Base-by-base conservation (phyloP, 805 yeast species). In the Ogataea methylovora region DNA sequence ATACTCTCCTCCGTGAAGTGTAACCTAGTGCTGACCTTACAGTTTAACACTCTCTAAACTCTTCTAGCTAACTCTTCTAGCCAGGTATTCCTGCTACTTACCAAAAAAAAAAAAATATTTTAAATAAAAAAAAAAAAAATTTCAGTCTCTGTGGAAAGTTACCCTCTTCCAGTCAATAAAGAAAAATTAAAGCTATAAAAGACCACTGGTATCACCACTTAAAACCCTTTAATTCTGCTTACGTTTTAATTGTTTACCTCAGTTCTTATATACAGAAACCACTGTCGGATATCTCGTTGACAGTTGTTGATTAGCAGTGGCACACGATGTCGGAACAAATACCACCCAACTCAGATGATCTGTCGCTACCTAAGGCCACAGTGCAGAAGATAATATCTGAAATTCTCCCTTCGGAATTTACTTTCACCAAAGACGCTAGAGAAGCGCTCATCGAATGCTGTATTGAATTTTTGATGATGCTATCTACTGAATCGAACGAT, bases 361-460 rank as follows among this genome's bases (percentile, higher is more conserved):
- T 60, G 14, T 56, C 65, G 10, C 46, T 60, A 23, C 65, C 65
- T 3, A 58, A 60, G 44, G 98, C 98, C 3, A 92, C 98, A 0
- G 97, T 92, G 2, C 97, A 90, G 54, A 92, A 92, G 57, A 86
- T 92, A 32, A 80, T 92, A 14, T 71, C 87, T 3, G 98, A 92
- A 50, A 84, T 92, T 23, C 66, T 90, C 21, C 96, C 96, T 13
- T 63, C 75, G n/a, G 97, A 88, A 51, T 68, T 84, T 37, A 78
- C 88, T 6, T 86, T 90, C 46, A 77, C 95, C 27, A 84, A 88
- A 46, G 97, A 92, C 44, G 94, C 97, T 2, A 69, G 97, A 38
- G 97, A 90, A 51, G 92, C 95, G 29, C 73, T 92, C 29, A 90
- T 94, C 29, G 97, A 92, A 54, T 90, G 96, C 57, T 87, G 97